A percentile compares a stretch with the other conserved stretches of the same genome.
These are phyloP conservation scores for Coelastrella sp. DNA, from an alignment of 139 green algal genomes.

Conservation along the genomic window DNA sequence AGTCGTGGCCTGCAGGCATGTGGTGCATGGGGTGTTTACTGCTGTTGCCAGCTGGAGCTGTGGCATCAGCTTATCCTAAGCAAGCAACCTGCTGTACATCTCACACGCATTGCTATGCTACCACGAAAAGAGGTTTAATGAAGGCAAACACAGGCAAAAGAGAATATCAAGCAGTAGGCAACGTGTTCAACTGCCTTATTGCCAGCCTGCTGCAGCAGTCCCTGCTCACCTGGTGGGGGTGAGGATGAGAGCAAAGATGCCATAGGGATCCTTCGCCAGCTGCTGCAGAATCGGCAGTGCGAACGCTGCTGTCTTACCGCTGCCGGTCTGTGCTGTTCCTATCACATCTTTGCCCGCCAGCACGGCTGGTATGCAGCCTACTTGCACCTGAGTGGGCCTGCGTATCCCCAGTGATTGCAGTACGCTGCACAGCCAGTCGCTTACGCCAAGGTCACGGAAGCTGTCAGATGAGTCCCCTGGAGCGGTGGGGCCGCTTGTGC, in stretches of 20 bases:
- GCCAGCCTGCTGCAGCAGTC: neutral
- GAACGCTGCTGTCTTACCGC: slow-evolving; percentile 97
- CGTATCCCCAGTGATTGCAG: slow-evolving; percentile 57
- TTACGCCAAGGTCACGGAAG: slow-evolving; percentile 84
- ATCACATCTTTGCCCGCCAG: slow-evolving; percentile 89
- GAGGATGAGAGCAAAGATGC: slow-evolving; percentile 93
- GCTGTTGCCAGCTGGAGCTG: neutral
- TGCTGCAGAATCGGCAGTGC: slow-evolving; percentile 95
- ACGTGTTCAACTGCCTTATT: neutral
- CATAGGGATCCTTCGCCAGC: slow-evolving; percentile 91
- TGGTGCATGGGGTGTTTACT: neutral
- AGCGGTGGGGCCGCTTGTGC: neutral
- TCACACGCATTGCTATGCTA: neutral
- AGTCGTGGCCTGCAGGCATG: neutral
- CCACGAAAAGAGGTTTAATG: neutral
- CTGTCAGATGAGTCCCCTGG: neutral
- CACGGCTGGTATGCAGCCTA: slow-evolving; percentile 87
- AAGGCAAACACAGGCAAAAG: neutral
- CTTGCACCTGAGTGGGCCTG: slow-evolving; percentile 73
- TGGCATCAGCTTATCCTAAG: neutral
- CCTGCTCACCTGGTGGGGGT: slow-evolving; percentile 87
- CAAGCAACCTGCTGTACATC: neutral
- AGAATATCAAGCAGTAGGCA: neutral
- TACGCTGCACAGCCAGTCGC: slow-evolving; percentile 79
- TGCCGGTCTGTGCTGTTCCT: slow-evolving; percentile 93